These are phyloP conservation scores for Penicillium psychrosexuale DNA, from an alignment of 2,329 filamentous ascomycete species.

Conservation along the genomic window DNA sequence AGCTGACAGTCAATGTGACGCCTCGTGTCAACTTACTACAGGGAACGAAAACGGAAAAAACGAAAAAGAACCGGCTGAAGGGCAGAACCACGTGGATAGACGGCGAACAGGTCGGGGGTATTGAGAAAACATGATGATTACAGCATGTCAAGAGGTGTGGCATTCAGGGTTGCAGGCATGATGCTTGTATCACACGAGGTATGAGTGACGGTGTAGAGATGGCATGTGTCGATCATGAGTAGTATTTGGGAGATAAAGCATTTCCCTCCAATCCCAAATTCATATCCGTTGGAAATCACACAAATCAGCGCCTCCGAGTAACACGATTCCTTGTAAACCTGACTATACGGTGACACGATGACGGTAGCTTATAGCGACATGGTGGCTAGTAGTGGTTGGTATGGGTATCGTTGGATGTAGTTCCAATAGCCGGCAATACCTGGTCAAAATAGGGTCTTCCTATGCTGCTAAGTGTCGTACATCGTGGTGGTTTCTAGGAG, in stretches of 20 bases:
- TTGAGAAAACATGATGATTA: neutral
- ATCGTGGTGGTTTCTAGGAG: neutral
- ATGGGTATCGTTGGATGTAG: neutral
- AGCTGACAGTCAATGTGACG: neutral
- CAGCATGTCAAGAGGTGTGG: neutral
- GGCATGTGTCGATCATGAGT: neutral
- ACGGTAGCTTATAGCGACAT: conserved; percentile 1
- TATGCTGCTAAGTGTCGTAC: neutral
- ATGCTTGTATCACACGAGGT: conserved; percentile 13
- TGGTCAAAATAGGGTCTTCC: neutral
- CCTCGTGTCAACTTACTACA: neutral
- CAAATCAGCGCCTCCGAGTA: neutral
- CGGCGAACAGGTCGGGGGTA: neutral
- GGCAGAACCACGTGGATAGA: conserved; percentile 1
- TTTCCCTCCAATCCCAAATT: conserved; percentile 5
- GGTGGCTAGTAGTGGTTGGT: neutral
- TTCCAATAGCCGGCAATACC: neutral
- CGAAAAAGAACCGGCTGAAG: neutral
- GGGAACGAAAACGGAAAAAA: neutral
- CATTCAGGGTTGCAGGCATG: conserved; percentile 13
- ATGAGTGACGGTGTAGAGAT: conserved; percentile 6
- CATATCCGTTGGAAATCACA: neutral
- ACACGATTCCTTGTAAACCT: conserved; percentile 9
- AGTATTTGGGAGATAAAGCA: neutral
- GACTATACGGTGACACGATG: conserved; percentile 7